phyloP scores from a whole-genome alignment of 768 basidiomycete species.

The Pleurotus citrinopileatus region DNA sequence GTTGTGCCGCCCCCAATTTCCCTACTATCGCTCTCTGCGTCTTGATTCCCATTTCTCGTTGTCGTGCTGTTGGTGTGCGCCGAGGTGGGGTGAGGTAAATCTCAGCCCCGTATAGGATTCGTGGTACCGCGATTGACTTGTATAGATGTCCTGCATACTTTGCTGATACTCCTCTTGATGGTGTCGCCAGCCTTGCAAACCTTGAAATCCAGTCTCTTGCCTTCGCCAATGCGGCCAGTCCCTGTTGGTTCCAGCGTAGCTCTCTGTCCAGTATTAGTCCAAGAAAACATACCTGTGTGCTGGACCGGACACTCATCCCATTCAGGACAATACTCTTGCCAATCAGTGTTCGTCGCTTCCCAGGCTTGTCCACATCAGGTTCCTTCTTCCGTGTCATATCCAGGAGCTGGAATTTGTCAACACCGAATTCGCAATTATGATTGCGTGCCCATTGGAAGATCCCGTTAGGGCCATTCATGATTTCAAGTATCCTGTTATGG shows the following conservation, averaged over 20 bases:
- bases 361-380: slow-evolving; percentile 6
- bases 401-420: slow-evolving; percentile 19
- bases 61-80: background rate
- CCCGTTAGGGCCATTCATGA: slow-evolving; percentile 18
- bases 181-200: background rate
- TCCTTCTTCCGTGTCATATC: slow-evolving; percentile 5
- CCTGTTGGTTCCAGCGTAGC: slow-evolving; percentile 21
- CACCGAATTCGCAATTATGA: slow-evolving; percentile 21
- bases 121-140: slow-evolving; percentile 15
- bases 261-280: slow-evolving; percentile 27
- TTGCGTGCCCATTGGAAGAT: slow-evolving; percentile 22
- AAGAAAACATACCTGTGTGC: slow-evolving; percentile 21
- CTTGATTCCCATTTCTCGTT: background rate
- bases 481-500: slow-evolving; percentile 10
- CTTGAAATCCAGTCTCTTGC: background rate
- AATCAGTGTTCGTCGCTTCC: background rate
- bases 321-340: slow-evolving; percentile 8
- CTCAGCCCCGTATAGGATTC: slow-evolving; percentile 20
- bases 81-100: slow-evolving; percentile 13
- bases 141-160: slow-evolving; percentile 14
- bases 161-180: background rate
- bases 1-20: slow-evolving; percentile 13
- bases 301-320: slow-evolving; percentile 16
- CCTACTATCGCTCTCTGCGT: background rate
- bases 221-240: slow-evolving; percentile 5